phyloP scores from a whole-genome alignment of 345 rosid genomes.

The Dipteronia dyeriana region DNA sequence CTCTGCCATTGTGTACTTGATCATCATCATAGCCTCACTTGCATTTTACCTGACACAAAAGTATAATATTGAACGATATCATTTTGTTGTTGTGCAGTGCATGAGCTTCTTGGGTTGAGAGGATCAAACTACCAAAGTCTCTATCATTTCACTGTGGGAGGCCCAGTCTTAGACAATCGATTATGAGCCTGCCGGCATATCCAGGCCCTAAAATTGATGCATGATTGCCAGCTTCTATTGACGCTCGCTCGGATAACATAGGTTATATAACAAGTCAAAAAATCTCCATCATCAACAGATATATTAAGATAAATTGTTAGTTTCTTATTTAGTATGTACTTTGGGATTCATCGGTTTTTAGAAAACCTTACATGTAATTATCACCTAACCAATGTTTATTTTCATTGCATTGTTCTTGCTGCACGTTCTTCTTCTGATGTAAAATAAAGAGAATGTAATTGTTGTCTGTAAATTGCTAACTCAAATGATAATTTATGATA shows the following conservation, averaged over 20 bases:
- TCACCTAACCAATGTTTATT: not conserved
- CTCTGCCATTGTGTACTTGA: not conserved
- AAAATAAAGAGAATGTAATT: not conserved
- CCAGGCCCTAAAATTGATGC: constrained; percentile 69
- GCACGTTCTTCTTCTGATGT: not conserved
- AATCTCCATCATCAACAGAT: not conserved
- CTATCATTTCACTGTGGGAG: constrained; percentile 86
- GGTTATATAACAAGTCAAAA: not conserved
- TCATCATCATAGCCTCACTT: not conserved
- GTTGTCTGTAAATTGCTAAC: not conserved
- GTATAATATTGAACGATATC: not conserved
- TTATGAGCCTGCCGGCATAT: constrained; percentile 91
- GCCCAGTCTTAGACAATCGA: constrained; percentile 80
- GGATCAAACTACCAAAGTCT: constrained; percentile 73
- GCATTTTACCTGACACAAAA: not conserved
- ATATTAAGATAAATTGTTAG: not conserved
- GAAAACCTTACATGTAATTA: not conserved
- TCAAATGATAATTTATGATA: not conserved
- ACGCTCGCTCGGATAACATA: not conserved
- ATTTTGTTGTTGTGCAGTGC: constrained; percentile 43
- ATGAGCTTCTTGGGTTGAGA: constrained; percentile 65
- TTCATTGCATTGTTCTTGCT: not conserved
- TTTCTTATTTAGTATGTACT: not conserved
- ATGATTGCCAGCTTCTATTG: constrained; percentile 30
- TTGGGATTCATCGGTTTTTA: not conserved